Base-by-base conservation (phyloP, 2,329 filamentous ascomycete genomes). In the Pestalotiopsis sp. region DNA sequence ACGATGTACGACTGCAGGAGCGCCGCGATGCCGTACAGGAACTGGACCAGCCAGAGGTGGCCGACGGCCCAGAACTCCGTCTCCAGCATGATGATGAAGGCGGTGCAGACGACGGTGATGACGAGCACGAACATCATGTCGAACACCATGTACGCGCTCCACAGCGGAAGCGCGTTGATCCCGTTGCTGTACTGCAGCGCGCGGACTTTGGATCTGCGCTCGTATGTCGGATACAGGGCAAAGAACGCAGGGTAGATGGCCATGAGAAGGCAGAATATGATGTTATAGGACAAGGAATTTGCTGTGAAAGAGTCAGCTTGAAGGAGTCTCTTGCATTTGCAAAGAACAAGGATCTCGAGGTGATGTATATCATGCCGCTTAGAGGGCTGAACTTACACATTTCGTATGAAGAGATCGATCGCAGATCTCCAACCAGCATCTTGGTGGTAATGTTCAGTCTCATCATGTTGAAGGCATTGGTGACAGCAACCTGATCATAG, bases 161-260 rank as follows among this genome's bases (percentile, higher is more conserved):
- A 91, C 2, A 92, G 78, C 2, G 90, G 88, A 4, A 87, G 81
- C 3, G 87, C 85, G 36, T 89, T 82, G 41, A 92, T 88, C 38
- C 90, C 90, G 73, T 92, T 93, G 71, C 88, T 91, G 79, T 91
- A 92, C 75, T 92, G 89, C 36, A 93, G 79, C 17, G 88, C 87
- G 67, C 90, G 81, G 25, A 93, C 88, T 68, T 90, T 88, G 61
- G 86, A 82, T 38, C 89, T 74, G 41, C 89, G 83, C 76, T 92
- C 90, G 61, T 87, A 81, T 0, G 89, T 91, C 3, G 88, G 87
- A 76, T 92, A 92, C 2, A 92, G 79, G 2, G 88, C 85, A 74
- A 92, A 92, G 79, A 92, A 88, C 1, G 88, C 88, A 1, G 90
- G 90, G 72, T 88, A 91, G 1, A 88, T 84, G 36, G 84, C 81